Evolutionary conservation across 2,329 filamentous ascomycete genomes (phyloP).

Genomic region (Beauveria sp.): DNA sequence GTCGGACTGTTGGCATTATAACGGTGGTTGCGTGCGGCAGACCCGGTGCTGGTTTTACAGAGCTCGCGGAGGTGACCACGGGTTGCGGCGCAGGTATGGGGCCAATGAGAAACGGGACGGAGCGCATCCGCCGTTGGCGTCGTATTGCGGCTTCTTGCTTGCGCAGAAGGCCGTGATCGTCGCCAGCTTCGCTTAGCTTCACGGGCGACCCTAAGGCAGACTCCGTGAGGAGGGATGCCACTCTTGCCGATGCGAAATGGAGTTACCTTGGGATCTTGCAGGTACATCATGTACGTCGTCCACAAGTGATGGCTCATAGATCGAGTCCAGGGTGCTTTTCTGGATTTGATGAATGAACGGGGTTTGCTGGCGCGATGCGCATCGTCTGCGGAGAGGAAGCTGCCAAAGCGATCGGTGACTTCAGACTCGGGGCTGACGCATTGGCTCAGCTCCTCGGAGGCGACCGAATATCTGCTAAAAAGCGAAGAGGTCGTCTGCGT

Average conservation of each 20-base stretch:
- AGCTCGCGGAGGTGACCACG: conserved; percentile 55
- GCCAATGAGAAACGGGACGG: conserved; percentile 51
- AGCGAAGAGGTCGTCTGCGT: conserved; percentile 51
- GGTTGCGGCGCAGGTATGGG: conserved; percentile 56
- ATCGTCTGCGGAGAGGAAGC: conserved; percentile 22
- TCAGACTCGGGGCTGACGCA: conserved; percentile 43
- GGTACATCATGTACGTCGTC: conserved; percentile 56
- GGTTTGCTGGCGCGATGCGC: conserved; percentile 24
- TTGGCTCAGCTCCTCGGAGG: conserved; percentile 46
- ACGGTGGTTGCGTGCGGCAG: conserved; percentile 32
- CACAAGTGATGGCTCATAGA: conserved; percentile 60
- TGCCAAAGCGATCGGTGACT: conserved; percentile 18
- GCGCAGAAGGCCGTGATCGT: conserved; percentile 39
- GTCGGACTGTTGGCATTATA: conserved; percentile 48
- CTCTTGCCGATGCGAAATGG: conserved; percentile 57
- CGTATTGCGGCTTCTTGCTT: conserved; percentile 37
- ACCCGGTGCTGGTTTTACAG: conserved; percentile 47
- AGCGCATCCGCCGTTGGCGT: conserved; percentile 45
- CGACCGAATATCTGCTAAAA: conserved; percentile 47
- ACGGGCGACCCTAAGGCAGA: conserved; percentile 57
- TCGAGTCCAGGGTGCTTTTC: conserved; percentile 55
- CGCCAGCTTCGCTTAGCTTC: conserved; percentile 61
- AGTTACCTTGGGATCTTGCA: conserved; percentile 60
- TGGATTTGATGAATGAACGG: conserved; percentile 22
- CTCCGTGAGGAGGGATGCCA: conserved; percentile 56